Percentiles rank a stretch among this genome's conserved stretches.
These are phyloP conservation scores for Mortierella sp. DNA, from an alignment of 371 early-diverging fungal species.

Conservation along the genomic window DNA sequence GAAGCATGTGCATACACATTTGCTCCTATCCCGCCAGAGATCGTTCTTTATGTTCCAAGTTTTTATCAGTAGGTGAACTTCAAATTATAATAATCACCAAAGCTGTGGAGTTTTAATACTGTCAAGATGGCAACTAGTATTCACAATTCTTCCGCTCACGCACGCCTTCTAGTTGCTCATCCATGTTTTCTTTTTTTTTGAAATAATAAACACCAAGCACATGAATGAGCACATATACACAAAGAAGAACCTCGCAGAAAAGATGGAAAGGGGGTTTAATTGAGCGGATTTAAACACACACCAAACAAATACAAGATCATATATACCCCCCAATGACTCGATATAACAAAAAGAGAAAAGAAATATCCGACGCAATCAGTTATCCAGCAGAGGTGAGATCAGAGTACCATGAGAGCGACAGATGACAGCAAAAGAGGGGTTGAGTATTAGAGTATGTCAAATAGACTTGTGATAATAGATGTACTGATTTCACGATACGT, in stretches of 20 bases:
- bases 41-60: no score
- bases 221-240: background rate
- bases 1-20: no score
- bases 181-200: background rate
- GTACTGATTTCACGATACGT: background rate
- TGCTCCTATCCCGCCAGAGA: no score
- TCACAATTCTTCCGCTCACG: background rate
- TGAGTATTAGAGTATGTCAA: background rate
- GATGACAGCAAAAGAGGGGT: no score
- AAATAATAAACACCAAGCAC: conserved; percentile 6
- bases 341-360: background rate
- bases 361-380: background rate
- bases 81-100: no score
- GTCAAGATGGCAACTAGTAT: no score
- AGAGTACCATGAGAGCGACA: no score
- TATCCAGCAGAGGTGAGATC: no score
- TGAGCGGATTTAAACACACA: no score
- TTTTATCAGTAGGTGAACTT: no score
- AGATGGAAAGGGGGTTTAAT: background rate
- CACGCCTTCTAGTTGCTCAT: background rate
- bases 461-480: background rate
- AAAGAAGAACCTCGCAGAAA: conserved; percentile 15
- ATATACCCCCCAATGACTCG: background rate
- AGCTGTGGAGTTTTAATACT: no score
- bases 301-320: background rate